phyloP scores from a whole-genome alignment of 306 rosid species.

The Castanea mollissima region DNA sequence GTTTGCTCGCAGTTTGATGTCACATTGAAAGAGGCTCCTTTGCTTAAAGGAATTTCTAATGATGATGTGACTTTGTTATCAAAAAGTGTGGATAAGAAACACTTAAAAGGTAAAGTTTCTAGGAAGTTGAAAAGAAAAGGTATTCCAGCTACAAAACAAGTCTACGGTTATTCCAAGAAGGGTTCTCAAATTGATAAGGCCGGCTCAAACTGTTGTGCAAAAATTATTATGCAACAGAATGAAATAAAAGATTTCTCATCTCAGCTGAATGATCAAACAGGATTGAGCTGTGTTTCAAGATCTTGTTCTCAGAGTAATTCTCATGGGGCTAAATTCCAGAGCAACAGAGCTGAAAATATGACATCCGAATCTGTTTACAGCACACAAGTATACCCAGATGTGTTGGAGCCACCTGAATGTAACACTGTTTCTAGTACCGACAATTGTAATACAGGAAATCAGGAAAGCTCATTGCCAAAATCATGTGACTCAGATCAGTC shows the following conservation, averaged over 20 bases:
- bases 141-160: slow-evolving; percentile 40
- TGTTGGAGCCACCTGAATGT: slow-evolving; percentile 24
- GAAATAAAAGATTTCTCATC: slow-evolving; percentile 33
- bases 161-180: slow-evolving; percentile 44
- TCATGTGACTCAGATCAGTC: slow-evolving; percentile 31
- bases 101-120: slow-evolving; percentile 36
- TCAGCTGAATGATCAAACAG: slow-evolving; percentile 32
- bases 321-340: slow-evolving; percentile 22
- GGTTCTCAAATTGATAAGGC: slow-evolving; percentile 36
- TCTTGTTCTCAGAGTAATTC: slow-evolving; percentile 29
- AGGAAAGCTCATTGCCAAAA: slow-evolving; percentile 31
- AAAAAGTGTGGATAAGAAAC: slow-evolving; percentile 42
- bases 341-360: slow-evolving; percentile 27
- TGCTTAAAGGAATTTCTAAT: slow-evolving; percentile 32
- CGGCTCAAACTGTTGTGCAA: slow-evolving; percentile 34
- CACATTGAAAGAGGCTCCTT: slow-evolving; percentile 37
- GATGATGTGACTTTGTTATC: slow-evolving; percentile 28
- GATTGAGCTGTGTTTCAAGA: slow-evolving; percentile 27
- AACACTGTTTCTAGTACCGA: slow-evolving; percentile 21
- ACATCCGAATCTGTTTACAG: slow-evolving; percentile 39
- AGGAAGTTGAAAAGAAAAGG: slow-evolving; percentile 52
- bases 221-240: slow-evolving; percentile 32
- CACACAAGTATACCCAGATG: slow-evolving; percentile 34
- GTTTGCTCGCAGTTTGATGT: slow-evolving; percentile 32
- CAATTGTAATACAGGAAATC: slow-evolving; percentile 31